These are phyloP conservation scores for Alternaria brassicae DNA, from an alignment of 2,329 filamentous ascomycete genomes.

Conservation along the genomic window DNA sequence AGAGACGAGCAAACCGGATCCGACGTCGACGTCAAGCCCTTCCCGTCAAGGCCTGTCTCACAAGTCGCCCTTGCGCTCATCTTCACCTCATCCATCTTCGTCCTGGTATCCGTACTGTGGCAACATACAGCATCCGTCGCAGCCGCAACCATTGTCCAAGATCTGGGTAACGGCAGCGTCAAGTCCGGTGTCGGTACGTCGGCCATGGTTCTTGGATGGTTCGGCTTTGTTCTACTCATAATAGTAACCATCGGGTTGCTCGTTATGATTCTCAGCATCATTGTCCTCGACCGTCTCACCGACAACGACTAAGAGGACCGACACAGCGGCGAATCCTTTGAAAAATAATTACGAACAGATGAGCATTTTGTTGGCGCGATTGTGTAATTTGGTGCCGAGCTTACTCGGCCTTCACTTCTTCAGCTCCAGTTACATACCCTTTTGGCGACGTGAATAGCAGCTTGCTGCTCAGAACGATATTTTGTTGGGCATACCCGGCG, in stretches of 20 bases:
- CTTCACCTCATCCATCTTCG: constrained; percentile 72
- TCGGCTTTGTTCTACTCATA: constrained; percentile 90
- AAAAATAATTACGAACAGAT: constrained; percentile 18
- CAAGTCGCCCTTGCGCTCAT: constrained; percentile 94
- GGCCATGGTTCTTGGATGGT: constrained; percentile 98
- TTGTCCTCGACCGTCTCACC: constrained; percentile 71
- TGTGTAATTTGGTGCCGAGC: constrained; percentile 38
- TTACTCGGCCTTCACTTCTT: constrained; percentile 36
- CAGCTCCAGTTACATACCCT: constrained; percentile 41
- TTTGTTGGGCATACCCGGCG: constrained; percentile 42
- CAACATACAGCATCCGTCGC: constrained; percentile 97
- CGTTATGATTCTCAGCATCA: constrained; percentile 95
- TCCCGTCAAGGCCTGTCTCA: constrained; percentile 89
- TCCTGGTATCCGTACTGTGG: constrained; percentile 75
- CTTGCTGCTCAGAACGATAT: constrained; percentile 35
- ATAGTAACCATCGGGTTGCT: constrained; percentile 94
- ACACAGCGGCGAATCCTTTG: constrained; percentile 2
- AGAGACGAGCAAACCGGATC: constrained; percentile 76
- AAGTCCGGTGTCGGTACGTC: constrained; percentile 87
- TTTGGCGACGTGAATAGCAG: constrained; percentile 34
- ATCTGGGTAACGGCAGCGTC: constrained; percentile 88
- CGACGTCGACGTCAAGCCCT: constrained; percentile 90
- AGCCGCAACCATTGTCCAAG: constrained; percentile 90
- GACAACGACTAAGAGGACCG: constrained; percentile 45
- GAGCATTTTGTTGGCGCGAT: constrained; percentile 25